Evolutionary conservation across 805 yeast genomes (phyloP), one percentile per base, ranked within the genome.

Genomic region (Saccharomycopsis sp.): DNA sequence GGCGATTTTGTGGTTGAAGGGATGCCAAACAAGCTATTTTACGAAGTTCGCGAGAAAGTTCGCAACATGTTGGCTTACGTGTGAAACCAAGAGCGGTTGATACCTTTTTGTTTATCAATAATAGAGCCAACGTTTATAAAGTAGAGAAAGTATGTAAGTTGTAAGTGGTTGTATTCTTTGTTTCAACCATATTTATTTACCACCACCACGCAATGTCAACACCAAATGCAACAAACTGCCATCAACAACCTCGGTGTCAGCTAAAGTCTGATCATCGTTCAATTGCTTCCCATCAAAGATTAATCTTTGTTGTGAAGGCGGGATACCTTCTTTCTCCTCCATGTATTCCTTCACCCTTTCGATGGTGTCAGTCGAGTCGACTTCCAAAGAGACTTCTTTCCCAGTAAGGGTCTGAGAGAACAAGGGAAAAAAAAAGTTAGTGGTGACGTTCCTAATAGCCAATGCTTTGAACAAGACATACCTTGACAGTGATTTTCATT

Each of bases 311-410:
- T 89, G 98, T 22, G 83, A 77, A 8, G 97, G 96, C 2, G 97
- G 96, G 42, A 89, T 89, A 2, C 97, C 98, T 59, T 89, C 97
- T 53, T 85, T 85, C 56, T 89, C 96, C 59, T 92, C 97, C 65
- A 89, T 75, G 57, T 81, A 73, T 57, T 89, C 96, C 61, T 89
- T 89, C 61, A 89, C 77, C 36, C 80, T 74, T 47, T 75, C 71
- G 44, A 84, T 69, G 49, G 57, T 57, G 43, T 61, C 67, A 4
- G 50, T 46, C 15, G 57, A 54, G 9, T 57, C 58, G 13, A 63
- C 53, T 33, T 57, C 60, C 5, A 61, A 53, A 4, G 56, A 48
- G 20, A 62, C 59, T 42, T 67, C 72, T 51, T 55, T 59, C 4
- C 56, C 59, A 2, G 63, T 57, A 34, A 57, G 42, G 15, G 56